Conservation (phyloP, 2,329 filamentous ascomycete genomes). For the Ascochyta clinopodiicola region DNA sequence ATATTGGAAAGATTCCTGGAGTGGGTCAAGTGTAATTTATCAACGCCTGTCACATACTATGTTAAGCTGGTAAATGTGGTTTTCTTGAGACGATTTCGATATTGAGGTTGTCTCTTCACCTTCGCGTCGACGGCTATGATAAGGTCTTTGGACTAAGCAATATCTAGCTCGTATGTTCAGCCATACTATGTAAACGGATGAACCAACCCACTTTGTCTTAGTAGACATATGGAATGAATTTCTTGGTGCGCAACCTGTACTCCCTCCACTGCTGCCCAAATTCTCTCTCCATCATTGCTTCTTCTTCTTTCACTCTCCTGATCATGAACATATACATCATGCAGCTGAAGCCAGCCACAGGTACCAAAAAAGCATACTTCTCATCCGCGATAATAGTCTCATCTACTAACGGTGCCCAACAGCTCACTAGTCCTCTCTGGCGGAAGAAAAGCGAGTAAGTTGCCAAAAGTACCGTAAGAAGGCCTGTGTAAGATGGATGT, state of each 20-base stretch:
- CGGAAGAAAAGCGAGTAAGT: conserved; percentile 12
- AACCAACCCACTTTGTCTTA: not conserved
- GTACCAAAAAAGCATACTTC: conserved; percentile 3
- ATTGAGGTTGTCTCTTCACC: too few species aligned
- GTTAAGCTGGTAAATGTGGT: too few species aligned
- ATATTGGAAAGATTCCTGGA: too few species aligned
- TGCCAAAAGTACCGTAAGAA: conserved; percentile 45
- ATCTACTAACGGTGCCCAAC: conserved; percentile 23
- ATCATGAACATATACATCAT: conserved; percentile 13
- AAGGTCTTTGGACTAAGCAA: too few species aligned
- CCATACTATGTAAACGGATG: too few species aligned
- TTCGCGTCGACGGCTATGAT: too few species aligned
- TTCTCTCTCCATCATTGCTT: conserved; percentile 55
- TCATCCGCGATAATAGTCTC: conserved; percentile 55
- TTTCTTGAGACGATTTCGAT: too few species aligned
- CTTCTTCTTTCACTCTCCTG: conserved; percentile 33
- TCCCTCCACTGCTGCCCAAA: conserved; percentile 59
- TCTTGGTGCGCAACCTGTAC: conserved; percentile 57
- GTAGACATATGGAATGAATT: conserved; percentile 54
- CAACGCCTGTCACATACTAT: too few species aligned
- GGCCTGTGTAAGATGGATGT: conserved; percentile 61
- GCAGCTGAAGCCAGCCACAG: conserved; percentile 2
- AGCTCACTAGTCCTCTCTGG: conserved; percentile 26
- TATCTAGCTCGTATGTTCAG: too few species aligned
- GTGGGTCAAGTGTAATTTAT: too few species aligned